Base-by-base conservation (phyloP, 176 grass and related monocot genomes). In the Oryza brachyantha region DNA sequence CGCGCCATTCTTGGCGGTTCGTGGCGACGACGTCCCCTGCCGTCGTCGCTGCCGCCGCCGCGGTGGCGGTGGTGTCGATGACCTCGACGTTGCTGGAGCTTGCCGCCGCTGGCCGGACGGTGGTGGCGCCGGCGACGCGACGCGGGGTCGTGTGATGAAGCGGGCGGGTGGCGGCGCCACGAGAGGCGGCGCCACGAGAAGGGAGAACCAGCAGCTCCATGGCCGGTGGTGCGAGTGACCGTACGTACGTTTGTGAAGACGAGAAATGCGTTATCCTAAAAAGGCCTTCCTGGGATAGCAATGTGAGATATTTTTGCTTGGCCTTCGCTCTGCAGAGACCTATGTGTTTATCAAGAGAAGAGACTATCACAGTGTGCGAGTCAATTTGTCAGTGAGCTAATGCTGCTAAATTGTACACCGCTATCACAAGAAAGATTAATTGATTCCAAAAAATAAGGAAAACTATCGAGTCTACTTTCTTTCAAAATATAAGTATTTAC, bases 61-160 rank as follows among this genome's bases (percentile, higher is more conserved):
- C 16, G 1, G 48, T 7, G 19, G 48, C 48, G 48, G 87, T 25
- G 34, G 43, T 7, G 35, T 58, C 77, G 71, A 70, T 39, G 41
- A 54, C 59, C 77, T 85, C 87, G 24, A 81, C 57, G 58, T 89
- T 80, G 71, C 76, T 28, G 36, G 77, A 81, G 65, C 87, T 81
- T 29, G 87, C 73, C 2, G 72, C 52, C 52, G n/a, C 29, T 0
- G 36, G 77, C 12, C 34, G 59, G 19, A 7, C 45, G 19, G 63
- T 10, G 32, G 11, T 2, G 2, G 38, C 0, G 57, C 27, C 0
- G 17, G 32, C 32, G 41, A 76, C 38, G 68, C 76, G 81, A 22
- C 41, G n/a, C 19, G 42, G 11, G 26, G 13, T 11, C 16, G 86
- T 0, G 21, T 32, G 63, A 0, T 17, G 76, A 2, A 75, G 70